phyloP scores from a whole-genome alignment of 768 basidiomycete species.

The Tubosaeta brunneosetosa region DNA sequence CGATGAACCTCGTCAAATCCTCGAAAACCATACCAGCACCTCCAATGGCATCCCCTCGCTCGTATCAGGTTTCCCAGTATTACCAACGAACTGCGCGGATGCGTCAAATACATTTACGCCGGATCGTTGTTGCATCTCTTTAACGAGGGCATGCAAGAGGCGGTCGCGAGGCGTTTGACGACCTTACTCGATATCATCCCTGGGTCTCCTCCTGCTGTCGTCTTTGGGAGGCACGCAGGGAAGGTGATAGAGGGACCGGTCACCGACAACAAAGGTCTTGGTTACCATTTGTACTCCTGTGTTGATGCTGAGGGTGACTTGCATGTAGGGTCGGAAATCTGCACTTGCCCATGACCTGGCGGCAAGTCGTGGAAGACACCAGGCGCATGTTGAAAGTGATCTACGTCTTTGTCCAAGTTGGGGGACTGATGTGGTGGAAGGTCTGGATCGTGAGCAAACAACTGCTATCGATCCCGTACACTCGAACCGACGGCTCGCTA shows the following conservation, averaged over 20 bases:
- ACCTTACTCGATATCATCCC: conserved; percentile 17
- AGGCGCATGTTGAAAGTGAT: background rate
- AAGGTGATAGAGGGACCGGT: conserved; percentile 21
- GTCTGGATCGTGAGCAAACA: background rate
- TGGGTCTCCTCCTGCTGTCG: conserved; percentile 22
- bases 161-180: conserved; percentile 26
- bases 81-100: conserved; percentile 20
- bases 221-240: conserved; percentile 34
- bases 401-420: background rate
- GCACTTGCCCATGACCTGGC: conserved; percentile 31
- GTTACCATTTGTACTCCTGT: background rate
- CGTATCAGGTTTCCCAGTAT: too few species aligned
- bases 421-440: background rate
- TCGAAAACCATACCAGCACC: too few species aligned
- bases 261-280: conserved; percentile 21
- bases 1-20: too few species aligned
- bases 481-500: too few species aligned
- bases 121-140: conserved; percentile 36
- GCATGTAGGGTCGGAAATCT: conserved; percentile 21
- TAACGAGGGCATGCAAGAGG: conserved; percentile 30
- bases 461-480: background rate
- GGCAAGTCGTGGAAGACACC: conserved; percentile 15
- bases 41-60: too few species aligned
- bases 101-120: conserved; percentile 27
- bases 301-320: background rate